Base-by-base conservation (phyloP, 805 yeast genomes). In the Hanseniaspora lachancei region DNA sequence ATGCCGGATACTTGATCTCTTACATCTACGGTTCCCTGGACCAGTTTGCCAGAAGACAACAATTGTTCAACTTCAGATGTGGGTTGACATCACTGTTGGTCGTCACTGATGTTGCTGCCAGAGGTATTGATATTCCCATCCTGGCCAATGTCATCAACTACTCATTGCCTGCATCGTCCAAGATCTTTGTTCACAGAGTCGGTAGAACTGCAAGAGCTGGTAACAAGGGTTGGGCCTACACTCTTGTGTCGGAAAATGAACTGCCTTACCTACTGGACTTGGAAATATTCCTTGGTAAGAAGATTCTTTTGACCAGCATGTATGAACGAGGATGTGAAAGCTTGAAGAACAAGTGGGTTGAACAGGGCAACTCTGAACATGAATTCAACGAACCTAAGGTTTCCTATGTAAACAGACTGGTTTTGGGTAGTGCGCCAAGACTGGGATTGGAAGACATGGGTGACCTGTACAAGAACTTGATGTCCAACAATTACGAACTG, bases 151-250 rank as follows among this genome's bases (percentile, higher is more conserved):
- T 93, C 54, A 77, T 93, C 62, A 93, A 93, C 68, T 93, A 79
- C 69, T 81, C 96, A 1, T 74, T 93, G 58, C 97, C 97, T 12
- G 84, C 88, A 1, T 83, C 95, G 1, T 88, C 97, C 4, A 93
- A 95, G 69, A 85, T 91, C 58, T 93, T 93, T 69, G 79, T 93
- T 56, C 99, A 93, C 71, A 81, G 99, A 72, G 97, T 93, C 48
- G 99, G 99, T 69, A 83, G 99, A 77, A 93, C 99, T 47, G 99
- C 98, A 12, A 85, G 99, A 77, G 98, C 98, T 9, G 99, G 99
- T 67, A 84, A 88, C 67, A 81, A 78, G 62, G 99, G 99, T 66
- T 89, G 97, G 95, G 99, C 98, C 0, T 93, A 86, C 67, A 84
- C 96, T 2, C 79, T 93, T 58, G 84, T 89, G 8, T 76, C 81